Percentiles rank a stretch among this genome's conserved stretches.
Evolutionary conservation across 1,139 yeast genomes (phyloP).

Genomic region (Lipomyces yarrowii): DNA sequence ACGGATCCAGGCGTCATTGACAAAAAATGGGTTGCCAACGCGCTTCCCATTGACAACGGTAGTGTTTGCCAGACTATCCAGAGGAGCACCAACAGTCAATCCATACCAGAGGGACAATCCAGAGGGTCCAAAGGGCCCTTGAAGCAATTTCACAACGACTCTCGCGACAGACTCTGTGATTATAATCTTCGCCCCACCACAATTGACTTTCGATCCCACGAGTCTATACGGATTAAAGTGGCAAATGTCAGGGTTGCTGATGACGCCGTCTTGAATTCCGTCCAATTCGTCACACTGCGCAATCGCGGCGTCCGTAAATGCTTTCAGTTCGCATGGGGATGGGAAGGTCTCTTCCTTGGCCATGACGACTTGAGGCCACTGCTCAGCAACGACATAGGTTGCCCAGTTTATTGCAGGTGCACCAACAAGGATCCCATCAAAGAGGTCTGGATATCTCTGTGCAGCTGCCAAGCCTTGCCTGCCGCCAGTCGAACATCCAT

Average conservation of each 20-base stretch:
- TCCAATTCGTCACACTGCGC: conserved; percentile 6
- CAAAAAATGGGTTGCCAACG: background rate
- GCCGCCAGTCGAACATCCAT: conserved; percentile 8
- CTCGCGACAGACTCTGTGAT: background rate
- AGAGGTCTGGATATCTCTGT: conserved; percentile 1
- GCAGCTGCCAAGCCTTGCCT: conserved; percentile 4
- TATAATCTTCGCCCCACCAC: background rate
- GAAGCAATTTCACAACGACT: background rate
- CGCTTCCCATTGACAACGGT: background rate
- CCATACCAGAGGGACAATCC: background rate
- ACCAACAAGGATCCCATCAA: conserved; percentile 8
- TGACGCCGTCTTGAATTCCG: conserved; percentile 5
- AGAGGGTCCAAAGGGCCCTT: background rate
- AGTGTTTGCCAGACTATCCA: background rate
- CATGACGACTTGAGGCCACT: background rate
- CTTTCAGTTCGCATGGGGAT: background rate
- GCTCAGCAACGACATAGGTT: background rate
- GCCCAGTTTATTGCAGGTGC: conserved; percentile 5
- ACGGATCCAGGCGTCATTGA: background rate
- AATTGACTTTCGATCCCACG: background rate
- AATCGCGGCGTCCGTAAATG: conserved; percentile 3
- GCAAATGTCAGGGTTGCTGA: conserved; percentile 3
- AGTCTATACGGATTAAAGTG: conserved; percentile 6
- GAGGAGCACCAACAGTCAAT: background rate
- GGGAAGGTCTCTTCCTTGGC: background rate